Conservation (phyloP, 805 yeast species). For the Candida chauliodis region DNA sequence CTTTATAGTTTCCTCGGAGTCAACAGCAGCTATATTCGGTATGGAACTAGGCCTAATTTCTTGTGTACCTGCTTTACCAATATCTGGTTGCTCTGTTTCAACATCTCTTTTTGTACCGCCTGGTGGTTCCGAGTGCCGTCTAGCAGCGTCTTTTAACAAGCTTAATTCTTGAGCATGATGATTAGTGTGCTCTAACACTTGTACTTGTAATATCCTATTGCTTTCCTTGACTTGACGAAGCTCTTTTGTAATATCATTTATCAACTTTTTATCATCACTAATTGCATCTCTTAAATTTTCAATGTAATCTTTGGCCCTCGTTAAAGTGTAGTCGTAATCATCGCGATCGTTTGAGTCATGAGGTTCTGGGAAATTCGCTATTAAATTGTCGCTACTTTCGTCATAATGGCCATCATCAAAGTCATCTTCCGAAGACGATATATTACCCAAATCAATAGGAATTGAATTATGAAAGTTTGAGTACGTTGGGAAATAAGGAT, state of each 20-base stretch:
- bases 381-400: neutral
- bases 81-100: too few relatives aligned
- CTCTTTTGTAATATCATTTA: slow-evolving; percentile 1
- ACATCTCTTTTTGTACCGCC: neutral
- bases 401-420: neutral
- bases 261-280: slow-evolving; percentile 1
- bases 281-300: slow-evolving; percentile 1
- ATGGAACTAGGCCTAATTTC: too few relatives aligned
- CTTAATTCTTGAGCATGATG: neutral
- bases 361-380: neutral
- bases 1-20: neutral
- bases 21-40: neutral
- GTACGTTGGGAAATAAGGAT: slow-evolving; percentile 1
- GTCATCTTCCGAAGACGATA: slow-evolving; percentile 5
- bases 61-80: too few relatives aligned
- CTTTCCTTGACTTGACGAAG: neutral
- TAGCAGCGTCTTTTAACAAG: too few relatives aligned
- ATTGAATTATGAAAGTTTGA: neutral
- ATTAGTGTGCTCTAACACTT: neutral
- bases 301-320: slow-evolving; percentile 1
- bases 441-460: slow-evolving; percentile 2
- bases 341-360: neutral
- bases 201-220: neutral
- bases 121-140: too few relatives aligned
- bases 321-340: neutral